Evolutionary conservation across 2,329 filamentous ascomycete species (phyloP).

Genomic region (Sporothrix luriei): DNA sequence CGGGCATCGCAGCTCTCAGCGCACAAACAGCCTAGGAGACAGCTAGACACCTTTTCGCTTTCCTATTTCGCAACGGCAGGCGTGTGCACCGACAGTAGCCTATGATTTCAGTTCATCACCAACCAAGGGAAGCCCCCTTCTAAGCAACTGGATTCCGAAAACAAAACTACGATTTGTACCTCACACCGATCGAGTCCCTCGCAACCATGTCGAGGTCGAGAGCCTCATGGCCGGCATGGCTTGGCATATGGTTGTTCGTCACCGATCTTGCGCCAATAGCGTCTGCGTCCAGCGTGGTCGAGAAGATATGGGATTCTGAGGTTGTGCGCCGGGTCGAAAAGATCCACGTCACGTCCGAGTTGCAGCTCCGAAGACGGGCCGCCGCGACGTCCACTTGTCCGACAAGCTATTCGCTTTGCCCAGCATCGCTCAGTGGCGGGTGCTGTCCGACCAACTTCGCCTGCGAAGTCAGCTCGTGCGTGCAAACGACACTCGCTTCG

Average conservation of each 20-base stretch:
- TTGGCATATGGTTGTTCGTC: not conserved
- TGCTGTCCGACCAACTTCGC: conserved; percentile 54
- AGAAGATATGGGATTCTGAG: conserved; percentile 25
- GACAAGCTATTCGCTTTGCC: conserved; percentile 41
- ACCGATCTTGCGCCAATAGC: not conserved
- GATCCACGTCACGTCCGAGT: conserved; percentile 35
- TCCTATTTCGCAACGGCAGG: not conserved
- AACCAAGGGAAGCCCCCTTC: conserved; percentile 2
- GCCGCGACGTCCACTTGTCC: conserved; percentile 33
- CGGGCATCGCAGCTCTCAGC: not conserved
- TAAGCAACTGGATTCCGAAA: not conserved
- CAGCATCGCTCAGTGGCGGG: conserved; percentile 48
- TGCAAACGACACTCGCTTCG: conserved; percentile 49
- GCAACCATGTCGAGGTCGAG: not conserved
- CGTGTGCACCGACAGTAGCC: not conserved
- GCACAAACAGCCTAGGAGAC: not conserved
- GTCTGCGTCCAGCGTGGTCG: not conserved
- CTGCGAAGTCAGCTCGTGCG: conserved; percentile 53
- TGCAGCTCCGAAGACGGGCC: conserved; percentile 28
- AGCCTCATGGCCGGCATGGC: conserved; percentile 12
- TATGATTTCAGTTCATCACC: not conserved
- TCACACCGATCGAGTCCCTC: not conserved
- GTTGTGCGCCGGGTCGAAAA: conserved; percentile 34
- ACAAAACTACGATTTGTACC: not conserved
- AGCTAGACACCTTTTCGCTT: not conserved